Conservation (phyloP, 2,329 filamentous ascomycete species). For the Botrytis squamosa region DNA sequence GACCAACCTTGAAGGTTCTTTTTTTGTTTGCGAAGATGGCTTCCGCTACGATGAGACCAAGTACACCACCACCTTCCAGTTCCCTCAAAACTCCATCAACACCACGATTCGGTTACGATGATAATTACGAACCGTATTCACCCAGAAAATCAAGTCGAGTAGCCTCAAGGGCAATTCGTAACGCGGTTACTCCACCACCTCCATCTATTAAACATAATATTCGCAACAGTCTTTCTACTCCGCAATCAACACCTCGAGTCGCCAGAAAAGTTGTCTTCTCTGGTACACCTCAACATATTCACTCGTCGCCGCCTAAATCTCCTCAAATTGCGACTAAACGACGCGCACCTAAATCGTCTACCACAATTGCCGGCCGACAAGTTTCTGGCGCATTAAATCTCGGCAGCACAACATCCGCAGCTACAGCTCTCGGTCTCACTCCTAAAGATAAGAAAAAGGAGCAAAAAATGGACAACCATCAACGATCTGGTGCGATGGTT, state of each 20-base stretch:
- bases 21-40: slow-evolving; percentile 33
- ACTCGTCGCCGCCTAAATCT: slow-evolving; percentile 29
- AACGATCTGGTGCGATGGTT: slow-evolving; percentile 24
- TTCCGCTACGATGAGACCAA: slow-evolving; percentile 37
- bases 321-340: slow-evolving; percentile 36
- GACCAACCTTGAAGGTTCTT: slow-evolving; percentile 2
- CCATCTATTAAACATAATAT: slow-evolving; percentile 41
- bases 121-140: slow-evolving; percentile 71
- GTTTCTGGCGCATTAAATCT: slow-evolving; percentile 48
- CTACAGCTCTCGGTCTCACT: slow-evolving; percentile 36
- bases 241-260: slow-evolving; percentile 23
- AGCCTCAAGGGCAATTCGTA: slow-evolving; percentile 52
- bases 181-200: slow-evolving; percentile 53
- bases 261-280: slow-evolving; percentile 25
- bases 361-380: slow-evolving; percentile 49
- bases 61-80: slow-evolving; percentile 60
- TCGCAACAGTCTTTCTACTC: slow-evolving; percentile 36
- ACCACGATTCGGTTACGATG: slow-evolving; percentile 64
- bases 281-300: slow-evolving; percentile 29
- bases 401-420: slow-evolving; percentile 46
- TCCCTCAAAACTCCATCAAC: slow-evolving; percentile 65
- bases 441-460: slow-evolving; percentile 28
- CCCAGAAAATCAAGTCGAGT: slow-evolving; percentile 68
- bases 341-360: slow-evolving; percentile 30
- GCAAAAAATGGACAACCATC: slow-evolving; percentile 30